Evolutionary conservation across 2,329 filamentous ascomycete species (phyloP).

Genomic region (Lecanicillium sp.): DNA sequence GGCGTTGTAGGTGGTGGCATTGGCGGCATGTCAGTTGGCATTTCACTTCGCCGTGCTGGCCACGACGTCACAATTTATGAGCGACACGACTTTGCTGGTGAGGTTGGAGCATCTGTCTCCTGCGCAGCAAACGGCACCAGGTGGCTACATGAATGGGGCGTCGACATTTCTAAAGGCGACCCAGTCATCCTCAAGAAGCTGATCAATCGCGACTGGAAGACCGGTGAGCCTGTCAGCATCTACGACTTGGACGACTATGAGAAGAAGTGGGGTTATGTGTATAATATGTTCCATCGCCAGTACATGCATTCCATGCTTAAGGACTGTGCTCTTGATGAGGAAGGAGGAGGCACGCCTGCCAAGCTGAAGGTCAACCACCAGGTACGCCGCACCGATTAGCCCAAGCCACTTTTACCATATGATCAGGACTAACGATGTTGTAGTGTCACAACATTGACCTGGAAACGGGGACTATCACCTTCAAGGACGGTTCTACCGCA

Average conservation of each 20-base stretch:
- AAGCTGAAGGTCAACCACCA: slow-evolving; percentile 49
- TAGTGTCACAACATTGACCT: slow-evolving; percentile 45
- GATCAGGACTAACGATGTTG: background rate
- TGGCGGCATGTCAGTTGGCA: slow-evolving; percentile 37
- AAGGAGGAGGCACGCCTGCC: slow-evolving; percentile 45
- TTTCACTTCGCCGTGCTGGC: slow-evolving; percentile 38
- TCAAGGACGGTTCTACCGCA: slow-evolving; percentile 41
- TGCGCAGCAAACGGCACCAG: slow-evolving; percentile 64
- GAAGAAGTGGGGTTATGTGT: slow-evolving; percentile 54
- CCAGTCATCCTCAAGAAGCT: slow-evolving; percentile 58
- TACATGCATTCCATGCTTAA: slow-evolving; percentile 63
- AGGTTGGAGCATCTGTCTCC: slow-evolving; percentile 59
- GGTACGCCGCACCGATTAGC: slow-evolving; percentile 19
- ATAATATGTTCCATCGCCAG: slow-evolving; percentile 64
- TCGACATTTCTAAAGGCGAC: slow-evolving; percentile 56
- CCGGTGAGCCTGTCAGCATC: slow-evolving; percentile 56
- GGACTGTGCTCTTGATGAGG: slow-evolving; percentile 45
- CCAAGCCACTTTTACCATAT: too few relatives aligned
- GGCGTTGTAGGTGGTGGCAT: slow-evolving; percentile 40
- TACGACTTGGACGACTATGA: slow-evolving; percentile 60
- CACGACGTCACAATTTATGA: slow-evolving; percentile 56
- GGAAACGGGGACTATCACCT: slow-evolving; percentile 38
- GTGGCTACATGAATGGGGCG: slow-evolving; percentile 62
- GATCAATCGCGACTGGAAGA: slow-evolving; percentile 64
- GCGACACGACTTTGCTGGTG: slow-evolving; percentile 56